Evolutionary conservation across 176 grass and related monocot genomes (phyloP), one percentile per base, ranked within the genome.

Genomic region (Avena insularis): DNA sequence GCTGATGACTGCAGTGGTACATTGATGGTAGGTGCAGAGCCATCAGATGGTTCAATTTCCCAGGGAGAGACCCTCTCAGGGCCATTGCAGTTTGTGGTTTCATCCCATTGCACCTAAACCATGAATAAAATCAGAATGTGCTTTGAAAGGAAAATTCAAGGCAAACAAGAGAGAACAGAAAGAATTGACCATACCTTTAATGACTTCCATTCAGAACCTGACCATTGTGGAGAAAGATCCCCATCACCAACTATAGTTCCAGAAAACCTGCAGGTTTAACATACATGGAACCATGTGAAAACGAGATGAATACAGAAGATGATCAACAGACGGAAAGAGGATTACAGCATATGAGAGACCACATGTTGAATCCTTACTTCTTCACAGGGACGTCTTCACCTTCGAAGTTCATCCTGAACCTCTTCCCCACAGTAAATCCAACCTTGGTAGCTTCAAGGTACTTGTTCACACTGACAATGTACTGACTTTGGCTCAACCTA

Each of bases 351-450:
- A 61, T 67, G 72, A 90, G 40, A 91, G 46, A 62, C 25, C 14
- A 27, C 4, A 49, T 36, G 73, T 69, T 17, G 53, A 65, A 55
- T 53, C 15, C 6, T 92, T 92, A 99, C 97, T 93, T 94, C 86
- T 99, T 93, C 57, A 96, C 91, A 4, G 94, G 97, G 68, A 95
- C 89, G 17, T 99, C 97, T 84, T 99, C 97, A 43, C 92, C 97
- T 91, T 99, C 97, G 68, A 99, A 99, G 75, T 91, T 93, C 97
- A 99, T 99, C 72, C 93, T 96, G 83, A 99, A 99, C 79, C 94
- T 94, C 92, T 82, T 94, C 58, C 97, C 94, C 73, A 86, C 78
- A 75, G 77, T 83, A 90, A 93, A 93, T 48, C 92, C 89, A 78
- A 76, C 84, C 84, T 96, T 99, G 61, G 86, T 84, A 86, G 94